phyloP scores from a whole-genome alignment of 2,329 filamentous ascomycete species.

The Celoporthe dispersa region DNA sequence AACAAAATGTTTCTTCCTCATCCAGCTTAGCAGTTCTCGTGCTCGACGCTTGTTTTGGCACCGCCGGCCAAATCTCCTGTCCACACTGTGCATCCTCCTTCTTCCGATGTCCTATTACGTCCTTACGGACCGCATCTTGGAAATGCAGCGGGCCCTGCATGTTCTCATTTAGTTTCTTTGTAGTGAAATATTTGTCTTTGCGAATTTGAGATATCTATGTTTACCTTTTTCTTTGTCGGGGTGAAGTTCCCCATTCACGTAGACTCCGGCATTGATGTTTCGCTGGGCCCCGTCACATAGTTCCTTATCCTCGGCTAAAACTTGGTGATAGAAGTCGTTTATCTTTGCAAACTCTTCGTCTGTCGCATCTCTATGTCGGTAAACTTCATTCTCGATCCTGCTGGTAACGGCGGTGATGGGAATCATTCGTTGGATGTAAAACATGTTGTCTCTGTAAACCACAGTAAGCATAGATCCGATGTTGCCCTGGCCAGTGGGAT shows the following conservation, averaged over 20 bases:
- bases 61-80: slow-evolving; percentile 25
- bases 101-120: slow-evolving; percentile 22
- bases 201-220: not conserved
- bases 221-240: slow-evolving; percentile 53
- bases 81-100: slow-evolving; percentile 18
- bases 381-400: slow-evolving; percentile 56
- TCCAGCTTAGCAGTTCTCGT: slow-evolving; percentile 20
- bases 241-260: slow-evolving; percentile 56
- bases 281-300: slow-evolving; percentile 53
- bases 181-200: too few species aligned
- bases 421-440: slow-evolving; percentile 56
- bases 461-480: not conserved
- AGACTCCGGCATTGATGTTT: slow-evolving; percentile 56
- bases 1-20: slow-evolving; percentile 25
- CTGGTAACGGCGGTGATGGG: slow-evolving; percentile 48
- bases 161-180: too few species aligned
- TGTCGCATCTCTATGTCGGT: slow-evolving; percentile 50
- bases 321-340: slow-evolving; percentile 54
- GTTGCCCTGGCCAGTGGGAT: not conserved
- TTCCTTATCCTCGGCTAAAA: slow-evolving; percentile 56
- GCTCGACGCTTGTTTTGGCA: slow-evolving; percentile 13
- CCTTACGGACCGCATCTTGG: slow-evolving; percentile 21
- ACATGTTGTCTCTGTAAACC: slow-evolving; percentile 47
- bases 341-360: slow-evolving; percentile 52
- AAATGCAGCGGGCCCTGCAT: slow-evolving; percentile 25